Conservation (phyloP, 305 asterid species). For the Withania somnifera region DNA sequence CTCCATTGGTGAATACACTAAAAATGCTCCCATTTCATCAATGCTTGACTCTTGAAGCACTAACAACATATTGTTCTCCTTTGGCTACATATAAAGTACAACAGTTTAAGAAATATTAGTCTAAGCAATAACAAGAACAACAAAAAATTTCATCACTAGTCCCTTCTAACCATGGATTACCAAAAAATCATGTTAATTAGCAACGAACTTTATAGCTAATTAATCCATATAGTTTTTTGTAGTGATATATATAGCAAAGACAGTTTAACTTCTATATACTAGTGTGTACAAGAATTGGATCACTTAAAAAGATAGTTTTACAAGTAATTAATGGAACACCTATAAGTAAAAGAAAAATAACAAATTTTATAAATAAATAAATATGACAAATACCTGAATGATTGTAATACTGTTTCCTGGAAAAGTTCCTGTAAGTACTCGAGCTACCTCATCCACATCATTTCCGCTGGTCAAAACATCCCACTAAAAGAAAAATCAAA, state of each 20-base stretch:
- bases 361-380: neutral
- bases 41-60: constrained; percentile 57
- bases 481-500: constrained; percentile 37
- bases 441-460: constrained; percentile 28
- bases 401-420: constrained; percentile 41
- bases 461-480: constrained; percentile 37
- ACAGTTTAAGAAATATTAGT: neutral
- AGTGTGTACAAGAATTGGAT: neutral
- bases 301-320: neutral
- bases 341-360: neutral
- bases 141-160: neutral
- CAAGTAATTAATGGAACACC: neutral
- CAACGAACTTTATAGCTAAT: neutral
- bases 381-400: constrained; percentile 23
- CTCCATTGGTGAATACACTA: constrained; percentile 44
- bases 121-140: neutral
- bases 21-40: constrained; percentile 33
- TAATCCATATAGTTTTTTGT: neutral
- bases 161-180: neutral
- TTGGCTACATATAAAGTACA: neutral
- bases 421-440: constrained; percentile 36
- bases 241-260: neutral
- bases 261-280: no score
- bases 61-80: constrained; percentile 34
- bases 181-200: neutral